Conservation (phyloP, 192 early-diverging fungal species). For the Bifiguratus adelaidae region DNA sequence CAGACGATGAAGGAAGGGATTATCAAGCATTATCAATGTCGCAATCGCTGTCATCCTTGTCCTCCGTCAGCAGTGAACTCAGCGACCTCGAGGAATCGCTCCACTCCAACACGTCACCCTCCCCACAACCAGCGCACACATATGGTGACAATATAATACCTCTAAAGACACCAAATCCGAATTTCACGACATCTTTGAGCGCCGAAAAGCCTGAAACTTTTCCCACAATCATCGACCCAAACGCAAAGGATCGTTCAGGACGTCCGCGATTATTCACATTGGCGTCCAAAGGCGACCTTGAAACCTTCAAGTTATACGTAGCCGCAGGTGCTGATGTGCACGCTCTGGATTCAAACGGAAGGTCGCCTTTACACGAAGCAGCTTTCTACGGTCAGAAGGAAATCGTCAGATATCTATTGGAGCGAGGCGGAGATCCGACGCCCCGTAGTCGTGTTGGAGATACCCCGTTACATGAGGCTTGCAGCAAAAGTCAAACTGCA, state of each 20-base stretch:
- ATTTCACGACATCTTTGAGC: background rate
- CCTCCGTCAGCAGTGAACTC: background rate
- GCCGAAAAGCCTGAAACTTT: background rate
- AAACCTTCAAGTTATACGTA: constrained; percentile 38
- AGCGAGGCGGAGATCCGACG: constrained; percentile 43
- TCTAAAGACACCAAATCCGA: too few species aligned
- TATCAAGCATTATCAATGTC: too few species aligned
- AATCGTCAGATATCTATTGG: constrained; percentile 33
- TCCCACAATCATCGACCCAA: constrained; percentile 15
- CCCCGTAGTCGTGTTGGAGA: constrained; percentile 52
- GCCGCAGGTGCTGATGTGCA: constrained; percentile 50
- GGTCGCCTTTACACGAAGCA: constrained; percentile 53
- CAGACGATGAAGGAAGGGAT: too few species aligned
- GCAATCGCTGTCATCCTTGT: background rate
- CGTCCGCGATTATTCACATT: constrained; percentile 38
- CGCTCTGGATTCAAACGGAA: constrained; percentile 50
- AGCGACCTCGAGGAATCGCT: background rate
- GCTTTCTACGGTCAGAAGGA: constrained; percentile 34
- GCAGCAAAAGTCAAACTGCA: constrained; percentile 31
- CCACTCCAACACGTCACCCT: background rate
- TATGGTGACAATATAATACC: background rate
- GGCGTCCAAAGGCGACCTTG: constrained; percentile 45
- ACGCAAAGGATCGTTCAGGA: constrained; percentile 30
- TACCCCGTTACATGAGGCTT: constrained; percentile 57
- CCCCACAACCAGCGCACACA: background rate